phyloP scores from a whole-genome alignment of 352 stramenopile genomes.

The Pythium dissimile region DNA sequence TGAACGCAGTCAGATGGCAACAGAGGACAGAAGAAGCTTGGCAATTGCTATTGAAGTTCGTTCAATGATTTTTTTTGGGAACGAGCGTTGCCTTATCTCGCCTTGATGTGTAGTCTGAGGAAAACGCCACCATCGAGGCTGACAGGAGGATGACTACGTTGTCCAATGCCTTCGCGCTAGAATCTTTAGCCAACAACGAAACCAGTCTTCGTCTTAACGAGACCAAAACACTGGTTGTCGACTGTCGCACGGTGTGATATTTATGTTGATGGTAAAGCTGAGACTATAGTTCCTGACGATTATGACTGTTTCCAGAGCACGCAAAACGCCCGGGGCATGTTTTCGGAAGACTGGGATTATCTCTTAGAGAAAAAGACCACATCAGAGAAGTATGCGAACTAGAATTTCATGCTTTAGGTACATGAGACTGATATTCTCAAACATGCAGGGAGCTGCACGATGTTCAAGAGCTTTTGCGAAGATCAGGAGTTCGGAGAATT shows the following conservation, averaged over 20 bases:
- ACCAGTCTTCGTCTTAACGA: background rate
- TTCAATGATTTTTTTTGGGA: background rate
- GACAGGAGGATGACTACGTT: background rate
- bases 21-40: too few relatives aligned
- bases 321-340: background rate
- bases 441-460: constrained; percentile 1
- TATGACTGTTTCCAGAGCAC: background rate
- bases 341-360: background rate
- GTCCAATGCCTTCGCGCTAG: background rate
- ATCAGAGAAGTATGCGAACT: background rate
- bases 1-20: too few relatives aligned
- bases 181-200: background rate
- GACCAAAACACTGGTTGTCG: background rate
- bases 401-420: background rate
- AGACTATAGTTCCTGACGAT: too few relatives aligned
- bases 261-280: too few relatives aligned
- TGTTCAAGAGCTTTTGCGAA: constrained; percentile 7
- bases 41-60: too few relatives aligned
- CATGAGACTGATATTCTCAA: background rate
- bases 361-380: background rate
- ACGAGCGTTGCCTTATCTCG: too few relatives aligned
- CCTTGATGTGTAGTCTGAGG: constrained; percentile 1
- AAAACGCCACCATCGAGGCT: background rate
- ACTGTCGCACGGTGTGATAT: too few relatives aligned
- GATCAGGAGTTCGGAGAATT: background rate